Evolutionary conservation across 2,329 filamentous ascomycete genomes (phyloP).

Genomic region (Xylariaceae sp.): DNA sequence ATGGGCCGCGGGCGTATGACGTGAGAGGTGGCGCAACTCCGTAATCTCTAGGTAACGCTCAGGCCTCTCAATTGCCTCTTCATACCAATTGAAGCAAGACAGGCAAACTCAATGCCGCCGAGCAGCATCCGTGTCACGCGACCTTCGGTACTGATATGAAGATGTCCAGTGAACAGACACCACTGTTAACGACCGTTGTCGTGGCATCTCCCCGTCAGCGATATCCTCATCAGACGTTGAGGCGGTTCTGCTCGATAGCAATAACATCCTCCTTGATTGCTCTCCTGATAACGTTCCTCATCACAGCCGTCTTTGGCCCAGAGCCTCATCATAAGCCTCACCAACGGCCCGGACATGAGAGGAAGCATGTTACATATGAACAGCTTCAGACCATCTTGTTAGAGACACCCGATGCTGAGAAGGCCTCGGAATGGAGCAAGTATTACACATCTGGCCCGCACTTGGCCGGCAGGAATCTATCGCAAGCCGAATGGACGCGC

Average conservation of each 20-base stretch:
- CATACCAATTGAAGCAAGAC: too few relatives aligned
- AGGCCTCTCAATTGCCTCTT: constrained; percentile 10
- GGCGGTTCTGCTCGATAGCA: constrained; percentile 63
- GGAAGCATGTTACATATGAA: constrained; percentile 39
- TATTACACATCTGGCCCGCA: constrained; percentile 77
- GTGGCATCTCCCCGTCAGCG: constrained; percentile 50
- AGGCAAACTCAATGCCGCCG: too few relatives aligned
- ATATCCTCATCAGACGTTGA: constrained; percentile 57
- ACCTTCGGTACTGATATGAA: constrained; percentile 18
- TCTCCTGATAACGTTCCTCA: constrained; percentile 46
- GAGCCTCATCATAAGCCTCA: constrained; percentile 18
- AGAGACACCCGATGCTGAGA: constrained; percentile 53
- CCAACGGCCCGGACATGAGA: constrained; percentile 27
- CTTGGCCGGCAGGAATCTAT: constrained; percentile 72
- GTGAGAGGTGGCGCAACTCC: background rate
- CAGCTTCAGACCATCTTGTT: constrained; percentile 55
- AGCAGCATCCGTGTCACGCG: too few relatives aligned
- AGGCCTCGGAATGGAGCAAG: constrained; percentile 66
- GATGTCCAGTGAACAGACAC: constrained; percentile 57
- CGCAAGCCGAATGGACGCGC: constrained; percentile 69
- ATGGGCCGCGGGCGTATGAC: background rate
- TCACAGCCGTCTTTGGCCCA: constrained; percentile 33
- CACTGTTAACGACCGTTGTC: constrained; percentile 61
- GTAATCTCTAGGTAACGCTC: background rate
- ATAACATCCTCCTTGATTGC: constrained; percentile 51